These are phyloP conservation scores for Tolypocladium ophioglossoides DNA, from an alignment of 2,329 filamentous ascomycete species.

Conservation along the genomic window DNA sequence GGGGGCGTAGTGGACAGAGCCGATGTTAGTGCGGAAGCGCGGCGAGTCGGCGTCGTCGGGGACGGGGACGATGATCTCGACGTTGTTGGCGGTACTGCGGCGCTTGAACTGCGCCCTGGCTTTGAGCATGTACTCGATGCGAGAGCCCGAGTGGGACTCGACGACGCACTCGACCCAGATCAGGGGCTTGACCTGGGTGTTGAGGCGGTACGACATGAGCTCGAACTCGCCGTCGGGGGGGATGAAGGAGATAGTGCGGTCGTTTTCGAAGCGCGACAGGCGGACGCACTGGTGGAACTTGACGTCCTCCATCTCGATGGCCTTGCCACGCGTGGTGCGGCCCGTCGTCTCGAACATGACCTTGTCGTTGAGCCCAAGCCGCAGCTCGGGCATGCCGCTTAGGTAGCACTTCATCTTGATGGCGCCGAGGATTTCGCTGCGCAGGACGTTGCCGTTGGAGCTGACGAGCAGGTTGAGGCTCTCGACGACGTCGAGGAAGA, in stretches of 20 bases:
- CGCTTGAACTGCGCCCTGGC: constrained; percentile 97
- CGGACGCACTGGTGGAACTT: constrained; percentile 99
- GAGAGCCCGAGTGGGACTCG: constrained; percentile 86
- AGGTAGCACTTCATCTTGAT: constrained; percentile 99
- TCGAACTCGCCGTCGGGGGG: constrained; percentile 98
- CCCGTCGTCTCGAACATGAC: constrained; percentile 99
- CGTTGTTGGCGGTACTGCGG: constrained; percentile 94
- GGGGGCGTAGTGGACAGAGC: constrained; percentile 92
- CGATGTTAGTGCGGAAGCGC: constrained; percentile 94
- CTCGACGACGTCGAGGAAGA: constrained; percentile 96
- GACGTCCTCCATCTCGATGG: constrained; percentile 99
- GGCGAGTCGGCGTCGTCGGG: constrained; percentile 95
- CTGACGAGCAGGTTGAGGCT: constrained; percentile 93
- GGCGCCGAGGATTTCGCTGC: constrained; percentile 91
- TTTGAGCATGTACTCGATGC: constrained; percentile 99
- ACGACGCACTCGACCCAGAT: constrained; percentile 99
- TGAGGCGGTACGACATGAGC: constrained; percentile 97
- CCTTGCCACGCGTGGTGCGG: constrained; percentile 85
- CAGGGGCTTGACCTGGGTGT: constrained; percentile 95
- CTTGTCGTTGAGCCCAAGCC: constrained; percentile 93
- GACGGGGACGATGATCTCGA: constrained; percentile 94
- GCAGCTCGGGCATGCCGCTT: constrained; percentile 93
- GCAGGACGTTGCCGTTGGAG: constrained; percentile 85
- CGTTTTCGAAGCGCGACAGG: constrained; percentile 93
- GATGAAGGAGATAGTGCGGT: constrained; percentile 97